Conservation (phyloP, 371 early-diverging fungal genomes). For the Umbelopsis sp. region DNA sequence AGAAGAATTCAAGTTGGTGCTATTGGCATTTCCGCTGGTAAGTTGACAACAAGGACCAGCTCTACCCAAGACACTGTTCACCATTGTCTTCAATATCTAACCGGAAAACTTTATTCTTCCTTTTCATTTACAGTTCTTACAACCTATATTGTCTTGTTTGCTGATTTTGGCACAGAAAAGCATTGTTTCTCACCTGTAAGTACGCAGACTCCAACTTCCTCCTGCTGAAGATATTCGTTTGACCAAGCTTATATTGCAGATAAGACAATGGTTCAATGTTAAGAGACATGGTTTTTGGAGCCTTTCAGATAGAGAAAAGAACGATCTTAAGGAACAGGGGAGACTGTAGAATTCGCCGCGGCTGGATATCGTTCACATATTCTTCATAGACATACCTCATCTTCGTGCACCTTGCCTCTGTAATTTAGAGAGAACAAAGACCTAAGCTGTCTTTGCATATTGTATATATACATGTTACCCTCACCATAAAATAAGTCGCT, state of each 20-base stretch:
- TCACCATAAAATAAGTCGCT: too few relatives aligned
- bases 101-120: too few relatives aligned
- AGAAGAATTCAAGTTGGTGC: conserved; percentile 38
- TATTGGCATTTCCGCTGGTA: conserved; percentile 6
- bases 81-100: background rate
- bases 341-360: conserved; percentile 25
- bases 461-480: too few relatives aligned
- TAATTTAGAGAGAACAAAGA: too few relatives aligned
- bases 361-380: too few relatives aligned
- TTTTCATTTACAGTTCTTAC: conserved; percentile 29
- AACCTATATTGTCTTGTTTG: conserved; percentile 50
- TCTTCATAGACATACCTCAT: too few relatives aligned
- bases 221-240: background rate
- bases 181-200: conserved; percentile 53
- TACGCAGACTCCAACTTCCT: background rate
- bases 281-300: conserved; percentile 46
- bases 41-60: background rate
- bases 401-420: too few relatives aligned
- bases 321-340: conserved; percentile 48
- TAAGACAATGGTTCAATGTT: conserved; percentile 48
- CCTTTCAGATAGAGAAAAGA: conserved; percentile 42
- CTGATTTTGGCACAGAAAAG: conserved; percentile 50
- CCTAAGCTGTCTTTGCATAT: too few relatives aligned
- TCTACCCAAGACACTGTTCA: background rate
- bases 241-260: conserved; percentile 23